A percentile compares a stretch with the other conserved stretches of the same genome.
phyloP scores from a whole-genome alignment of 192 early-diverging fungal species.

The Podila epicladia region DNA sequence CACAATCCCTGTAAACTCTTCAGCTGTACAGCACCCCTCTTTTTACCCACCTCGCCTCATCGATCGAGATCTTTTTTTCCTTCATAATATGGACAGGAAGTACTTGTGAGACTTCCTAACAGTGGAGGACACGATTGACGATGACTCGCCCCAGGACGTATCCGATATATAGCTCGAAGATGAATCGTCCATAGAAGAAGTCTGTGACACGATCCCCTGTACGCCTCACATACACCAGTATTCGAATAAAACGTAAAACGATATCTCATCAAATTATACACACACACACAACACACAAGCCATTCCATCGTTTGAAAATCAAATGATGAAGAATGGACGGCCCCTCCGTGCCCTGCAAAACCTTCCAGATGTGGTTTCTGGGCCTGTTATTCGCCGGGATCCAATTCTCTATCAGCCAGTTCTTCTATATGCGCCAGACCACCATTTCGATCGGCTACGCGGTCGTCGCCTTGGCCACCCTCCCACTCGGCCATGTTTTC shows the following conservation, averaged over 20 bases:
- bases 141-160: slow-evolving; percentile 1
- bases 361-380: slow-evolving; percentile 63
- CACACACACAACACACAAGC: background rate
- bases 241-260: too few species aligned
- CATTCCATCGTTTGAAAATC: background rate
- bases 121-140: background rate
- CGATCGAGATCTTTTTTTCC: background rate
- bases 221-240: background rate
- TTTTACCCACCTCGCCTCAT: background rate
- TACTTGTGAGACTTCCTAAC: background rate
- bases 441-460: slow-evolving; percentile 53
- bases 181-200: slow-evolving; percentile 52
- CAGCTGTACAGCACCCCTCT: background rate
- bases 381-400: slow-evolving; percentile 51
- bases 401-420: slow-evolving; percentile 60
- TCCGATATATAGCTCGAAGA: slow-evolving; percentile 20
- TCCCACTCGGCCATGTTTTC: slow-evolving; percentile 41
- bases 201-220: slow-evolving; percentile 46
- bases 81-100: background rate
- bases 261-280: too few species aligned
- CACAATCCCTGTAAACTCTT: too few species aligned
- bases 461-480: slow-evolving; percentile 59
- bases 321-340: slow-evolving; percentile 54
- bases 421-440: slow-evolving; percentile 61
- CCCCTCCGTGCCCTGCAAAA: slow-evolving; percentile 56